These are phyloP conservation scores for Bipolaris bicolor DNA, from an alignment of 2,329 filamentous ascomycete species.

Conservation along the genomic window DNA sequence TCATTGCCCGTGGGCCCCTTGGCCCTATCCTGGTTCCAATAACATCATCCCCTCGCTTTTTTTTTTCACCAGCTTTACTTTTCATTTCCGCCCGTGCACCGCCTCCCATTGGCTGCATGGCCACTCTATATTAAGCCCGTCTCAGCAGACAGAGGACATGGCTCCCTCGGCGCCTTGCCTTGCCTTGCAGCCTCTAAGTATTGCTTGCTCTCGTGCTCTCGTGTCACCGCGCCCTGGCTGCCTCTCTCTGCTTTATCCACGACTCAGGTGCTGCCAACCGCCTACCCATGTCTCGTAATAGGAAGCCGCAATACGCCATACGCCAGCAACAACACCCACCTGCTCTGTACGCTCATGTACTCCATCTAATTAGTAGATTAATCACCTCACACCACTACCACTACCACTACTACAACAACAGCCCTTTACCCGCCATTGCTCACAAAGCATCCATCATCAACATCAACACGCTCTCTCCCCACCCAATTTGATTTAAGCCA, in stretches of 20 bases:
- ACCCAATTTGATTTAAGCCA: neutral
- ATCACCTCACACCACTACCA: too few relatives aligned
- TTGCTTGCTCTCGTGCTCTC: conserved; percentile 1
- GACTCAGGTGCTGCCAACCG: neutral
- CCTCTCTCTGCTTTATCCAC: neutral
- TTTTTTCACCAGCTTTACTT: conserved; percentile 14
- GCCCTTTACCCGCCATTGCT: neutral
- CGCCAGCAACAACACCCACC: neutral
- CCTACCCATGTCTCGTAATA: neutral
- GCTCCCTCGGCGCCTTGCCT: conserved; percentile 26
- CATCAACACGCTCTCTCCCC: neutral
- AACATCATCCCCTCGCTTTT: conserved; percentile 15
- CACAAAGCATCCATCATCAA: too few relatives aligned
- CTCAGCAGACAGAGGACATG: conserved; percentile 3
- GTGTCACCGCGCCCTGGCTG: neutral
- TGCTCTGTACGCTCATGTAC: too few relatives aligned
- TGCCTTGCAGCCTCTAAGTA: conserved; percentile 4
- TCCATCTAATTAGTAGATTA: too few relatives aligned
- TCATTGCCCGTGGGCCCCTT: neutral
- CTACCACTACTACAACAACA: too few relatives aligned
- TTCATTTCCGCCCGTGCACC: conserved; percentile 18
- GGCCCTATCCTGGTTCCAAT: conserved; percentile 15
- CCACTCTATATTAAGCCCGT: conserved; percentile 36
- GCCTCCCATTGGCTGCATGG: conserved; percentile 27
- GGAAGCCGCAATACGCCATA: neutral